Evolutionary conservation across 306 rosid species (phyloP).

Genomic region (Luffa aegyptiaca): DNA sequence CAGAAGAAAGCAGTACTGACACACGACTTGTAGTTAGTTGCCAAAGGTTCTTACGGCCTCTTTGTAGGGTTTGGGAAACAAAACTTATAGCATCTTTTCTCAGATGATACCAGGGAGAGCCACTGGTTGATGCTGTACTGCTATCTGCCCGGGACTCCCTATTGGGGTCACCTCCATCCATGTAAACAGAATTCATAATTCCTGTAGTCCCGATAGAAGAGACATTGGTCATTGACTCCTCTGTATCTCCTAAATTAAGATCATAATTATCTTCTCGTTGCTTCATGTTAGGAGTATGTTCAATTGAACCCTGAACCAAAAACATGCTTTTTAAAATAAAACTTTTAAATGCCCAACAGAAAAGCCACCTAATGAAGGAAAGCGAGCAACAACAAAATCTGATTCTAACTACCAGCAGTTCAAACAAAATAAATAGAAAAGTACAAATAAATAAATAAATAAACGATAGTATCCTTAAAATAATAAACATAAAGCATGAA

Average conservation of each 20-base stretch:
- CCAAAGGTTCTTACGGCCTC: conserved; percentile 94
- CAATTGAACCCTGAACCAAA: conserved; percentile 46
- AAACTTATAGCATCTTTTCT: conserved; percentile 73
- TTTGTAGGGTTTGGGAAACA: conserved; percentile 87
- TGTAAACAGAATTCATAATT: conserved; percentile 17
- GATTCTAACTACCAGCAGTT: background rate
- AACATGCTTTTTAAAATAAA: background rate
- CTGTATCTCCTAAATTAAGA: conserved; percentile 22
- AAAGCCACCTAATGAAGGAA: background rate
- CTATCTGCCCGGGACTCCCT: conserved; percentile 47
- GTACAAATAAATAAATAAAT: background rate
- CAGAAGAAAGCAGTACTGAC: conserved; percentile 85
- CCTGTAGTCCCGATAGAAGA: conserved; percentile 32
- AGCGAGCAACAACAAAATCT: background rate
- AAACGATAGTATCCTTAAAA: background rate
- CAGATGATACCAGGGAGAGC: conserved; percentile 92
- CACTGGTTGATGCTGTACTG: conserved; percentile 49
- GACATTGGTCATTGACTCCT: conserved; percentile 31
- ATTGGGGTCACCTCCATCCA: conserved; percentile 22
- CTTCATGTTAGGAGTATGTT: conserved; percentile 26
- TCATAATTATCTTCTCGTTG: conserved; percentile 28
- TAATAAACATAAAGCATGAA: background rate
- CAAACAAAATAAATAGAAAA: background rate
- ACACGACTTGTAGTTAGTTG: conserved; percentile 90
- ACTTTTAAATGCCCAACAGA: background rate